Conservation (phyloP, 306 rosid species). For the Senna siamea region DNA sequence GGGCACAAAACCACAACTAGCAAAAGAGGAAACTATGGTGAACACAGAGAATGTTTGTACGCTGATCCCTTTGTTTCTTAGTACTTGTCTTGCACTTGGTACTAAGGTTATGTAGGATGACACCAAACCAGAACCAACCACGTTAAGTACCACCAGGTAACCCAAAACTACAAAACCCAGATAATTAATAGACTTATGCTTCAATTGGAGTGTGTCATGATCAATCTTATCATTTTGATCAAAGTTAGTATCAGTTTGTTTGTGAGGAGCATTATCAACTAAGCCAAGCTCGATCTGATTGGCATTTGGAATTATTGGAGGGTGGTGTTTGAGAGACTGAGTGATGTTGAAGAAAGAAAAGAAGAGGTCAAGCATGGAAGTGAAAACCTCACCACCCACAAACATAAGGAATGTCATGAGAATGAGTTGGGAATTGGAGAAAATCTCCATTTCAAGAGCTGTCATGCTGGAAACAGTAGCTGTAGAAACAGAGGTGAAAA, state of each 20-base stretch:
- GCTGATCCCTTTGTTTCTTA: constrained; percentile 45
- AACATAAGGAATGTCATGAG: constrained; percentile 64
- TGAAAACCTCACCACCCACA: constrained; percentile 67
- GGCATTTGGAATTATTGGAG: not conserved
- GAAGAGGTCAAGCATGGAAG: constrained; percentile 57
- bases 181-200: constrained; percentile 31
- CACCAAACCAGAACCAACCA: constrained; percentile 44
- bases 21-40: constrained; percentile 61
- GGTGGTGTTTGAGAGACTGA: not conserved
- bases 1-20: constrained; percentile 75
- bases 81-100: constrained; percentile 46
- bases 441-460: constrained; percentile 60
- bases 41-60: constrained; percentile 60
- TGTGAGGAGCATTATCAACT: too few species aligned
- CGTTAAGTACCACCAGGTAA: constrained; percentile 34
- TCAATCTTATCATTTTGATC: not conserved
- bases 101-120: not conserved
- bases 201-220: not conserved
- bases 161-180: constrained; percentile 40
- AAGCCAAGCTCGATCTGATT: constrained; percentile 41
- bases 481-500: constrained; percentile 80
- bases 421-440: constrained; percentile 57
- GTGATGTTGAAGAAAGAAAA: constrained; percentile 12
- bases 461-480: constrained; percentile 80
- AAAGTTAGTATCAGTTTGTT: too few species aligned